Conservation (phyloP, 2,329 filamentous ascomycete species). For the Cladosporium sp. region DNA sequence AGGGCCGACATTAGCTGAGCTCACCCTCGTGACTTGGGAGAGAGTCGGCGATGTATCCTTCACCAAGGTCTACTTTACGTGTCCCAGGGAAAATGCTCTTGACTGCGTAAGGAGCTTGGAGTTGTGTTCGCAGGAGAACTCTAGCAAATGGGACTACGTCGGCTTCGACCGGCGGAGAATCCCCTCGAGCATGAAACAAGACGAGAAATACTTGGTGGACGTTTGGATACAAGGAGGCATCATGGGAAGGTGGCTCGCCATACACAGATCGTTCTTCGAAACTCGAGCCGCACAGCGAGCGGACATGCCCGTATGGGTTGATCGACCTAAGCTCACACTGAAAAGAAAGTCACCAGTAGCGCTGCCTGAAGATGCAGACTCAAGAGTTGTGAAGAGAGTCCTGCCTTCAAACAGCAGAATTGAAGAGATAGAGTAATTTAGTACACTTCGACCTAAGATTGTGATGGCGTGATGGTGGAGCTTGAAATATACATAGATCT, state of each 20-base stretch:
- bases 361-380: background rate
- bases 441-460: background rate
- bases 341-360: background rate
- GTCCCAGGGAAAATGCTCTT: background rate
- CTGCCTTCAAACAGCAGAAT: background rate
- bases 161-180: background rate
- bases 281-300: background rate
- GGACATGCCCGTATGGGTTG: background rate
- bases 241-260: background rate
- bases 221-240: background rate
- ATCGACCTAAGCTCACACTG: background rate
- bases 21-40: background rate
- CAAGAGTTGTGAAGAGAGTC: background rate
- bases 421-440: background rate
- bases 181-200: background rate
- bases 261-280: slow-evolving; percentile 2
- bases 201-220: background rate
- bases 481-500: background rate
- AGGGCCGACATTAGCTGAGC: background rate
- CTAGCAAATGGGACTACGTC: background rate
- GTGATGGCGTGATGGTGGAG: background rate
- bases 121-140: background rate
- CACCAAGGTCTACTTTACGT: background rate
- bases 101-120: background rate
- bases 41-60: background rate